phyloP scores from a whole-genome alignment of 2,329 filamentous ascomycete genomes.

The Dactylonectria estremocensis region DNA sequence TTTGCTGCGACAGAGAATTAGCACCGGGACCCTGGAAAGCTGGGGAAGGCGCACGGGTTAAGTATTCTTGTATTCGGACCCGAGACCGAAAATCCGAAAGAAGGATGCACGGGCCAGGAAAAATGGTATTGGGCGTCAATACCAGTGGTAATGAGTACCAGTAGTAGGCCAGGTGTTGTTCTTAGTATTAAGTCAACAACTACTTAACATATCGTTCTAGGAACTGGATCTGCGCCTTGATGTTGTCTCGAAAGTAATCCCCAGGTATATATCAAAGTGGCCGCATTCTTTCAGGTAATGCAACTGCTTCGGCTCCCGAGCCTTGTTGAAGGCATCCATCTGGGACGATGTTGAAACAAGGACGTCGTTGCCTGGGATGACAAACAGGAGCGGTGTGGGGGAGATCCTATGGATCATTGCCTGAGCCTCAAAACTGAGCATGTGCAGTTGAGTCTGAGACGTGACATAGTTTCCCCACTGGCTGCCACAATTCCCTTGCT shows the following conservation, averaged over 20 bases:
- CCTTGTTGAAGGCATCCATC: not conserved
- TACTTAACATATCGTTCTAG: no score
- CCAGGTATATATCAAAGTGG: not conserved
- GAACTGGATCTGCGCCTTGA: no score
- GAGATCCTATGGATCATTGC: not conserved
- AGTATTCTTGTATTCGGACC: no score
- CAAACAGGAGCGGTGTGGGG: not conserved
- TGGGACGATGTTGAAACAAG: not conserved
- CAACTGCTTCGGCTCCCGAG: not conserved
- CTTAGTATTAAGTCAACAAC: no score
- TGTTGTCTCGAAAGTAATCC: not conserved
- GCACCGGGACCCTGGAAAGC: no score
- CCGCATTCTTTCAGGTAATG: not conserved
- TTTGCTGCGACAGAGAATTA: no score
- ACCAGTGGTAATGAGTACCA: no score
- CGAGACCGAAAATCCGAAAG: no score
- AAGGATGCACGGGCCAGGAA: no score
- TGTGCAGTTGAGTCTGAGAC: not conserved
- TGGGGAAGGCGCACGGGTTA: no score
- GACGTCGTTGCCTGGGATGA: not conserved
- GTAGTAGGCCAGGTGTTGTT: no score
- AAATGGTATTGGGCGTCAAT: no score
- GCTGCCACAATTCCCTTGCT: not conserved
- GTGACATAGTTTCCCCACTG: not conserved
- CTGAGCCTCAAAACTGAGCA: not conserved